A percentile compares a stretch with the other conserved stretches of the same genome.
Evolutionary conservation across 2,329 filamentous ascomycete genomes (phyloP).

Genomic region (Parastagonospora nodorum): DNA sequence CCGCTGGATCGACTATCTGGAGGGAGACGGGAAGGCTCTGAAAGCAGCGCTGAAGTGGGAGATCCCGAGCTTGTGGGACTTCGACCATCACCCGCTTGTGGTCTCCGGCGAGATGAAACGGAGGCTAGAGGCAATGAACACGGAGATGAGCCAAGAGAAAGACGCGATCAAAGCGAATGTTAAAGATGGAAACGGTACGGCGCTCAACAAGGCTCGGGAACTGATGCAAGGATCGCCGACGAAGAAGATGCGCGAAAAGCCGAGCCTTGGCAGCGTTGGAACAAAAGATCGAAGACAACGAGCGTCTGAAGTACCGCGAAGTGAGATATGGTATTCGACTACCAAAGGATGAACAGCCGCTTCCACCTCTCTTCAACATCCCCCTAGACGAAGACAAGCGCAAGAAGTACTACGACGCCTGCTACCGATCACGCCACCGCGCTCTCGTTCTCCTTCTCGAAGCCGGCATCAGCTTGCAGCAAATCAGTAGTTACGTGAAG

Average conservation of each 20-base stretch:
- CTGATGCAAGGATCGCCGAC: constrained; percentile 20
- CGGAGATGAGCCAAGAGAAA: background rate
- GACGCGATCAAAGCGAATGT: background rate
- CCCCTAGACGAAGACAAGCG: constrained; percentile 27
- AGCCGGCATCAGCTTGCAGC: constrained; percentile 31
- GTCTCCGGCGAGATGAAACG: constrained; percentile 16
- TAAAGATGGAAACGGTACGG: background rate
- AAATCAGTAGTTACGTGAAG: constrained; percentile 36
- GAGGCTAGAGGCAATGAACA: background rate
- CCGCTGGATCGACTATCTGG: constrained; percentile 38
- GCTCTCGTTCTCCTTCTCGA: constrained; percentile 38
- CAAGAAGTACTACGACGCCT: constrained; percentile 35
- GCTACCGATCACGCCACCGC: constrained; percentile 38
- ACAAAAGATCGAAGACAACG: constrained; percentile 28
- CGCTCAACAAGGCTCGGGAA: constrained; percentile 9
- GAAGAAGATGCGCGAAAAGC: constrained; percentile 29
- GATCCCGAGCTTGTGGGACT: constrained; percentile 43
- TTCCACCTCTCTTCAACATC: constrained; percentile 40
- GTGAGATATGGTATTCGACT: constrained; percentile 37
- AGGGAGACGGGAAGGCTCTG: constrained; percentile 38
- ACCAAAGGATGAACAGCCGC: constrained; percentile 25
- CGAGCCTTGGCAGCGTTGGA: constrained; percentile 32
- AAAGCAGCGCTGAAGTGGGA: constrained; percentile 38
- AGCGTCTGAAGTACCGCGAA: constrained; percentile 40
- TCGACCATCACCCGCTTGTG: constrained; percentile 36